These are phyloP conservation scores for Plantago coronopus DNA, from an alignment of 305 asterid genomes.

Conservation along the genomic window DNA sequence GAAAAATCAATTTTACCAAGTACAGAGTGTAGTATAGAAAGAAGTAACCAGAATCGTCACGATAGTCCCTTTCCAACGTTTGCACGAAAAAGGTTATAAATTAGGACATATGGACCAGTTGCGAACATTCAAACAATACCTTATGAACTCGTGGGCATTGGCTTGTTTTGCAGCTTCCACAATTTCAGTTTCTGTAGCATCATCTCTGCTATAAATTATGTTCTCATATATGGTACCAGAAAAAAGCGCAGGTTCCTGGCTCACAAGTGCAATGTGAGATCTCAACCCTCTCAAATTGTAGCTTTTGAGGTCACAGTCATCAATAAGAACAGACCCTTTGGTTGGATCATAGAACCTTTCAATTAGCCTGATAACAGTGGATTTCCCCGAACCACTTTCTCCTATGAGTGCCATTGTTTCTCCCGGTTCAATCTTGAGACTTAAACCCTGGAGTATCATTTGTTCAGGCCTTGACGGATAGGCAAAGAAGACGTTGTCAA, in stretches of 20 bases:
- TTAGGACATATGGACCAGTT: too few species aligned
- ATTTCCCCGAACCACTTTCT: conserved; percentile 60
- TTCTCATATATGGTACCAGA: conserved; percentile 48
- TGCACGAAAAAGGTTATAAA: too few species aligned
- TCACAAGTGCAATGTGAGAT: conserved; percentile 41
- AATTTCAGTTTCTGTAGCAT: conserved; percentile 43
- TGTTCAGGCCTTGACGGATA: conserved; percentile 47
- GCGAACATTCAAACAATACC: conserved; percentile 32
- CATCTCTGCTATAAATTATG: conserved; percentile 40
- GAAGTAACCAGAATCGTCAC: too few species aligned
- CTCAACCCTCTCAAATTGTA: conserved; percentile 45
- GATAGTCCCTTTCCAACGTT: too few species aligned
- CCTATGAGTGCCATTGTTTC: conserved; percentile 45
- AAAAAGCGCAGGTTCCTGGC: conserved; percentile 57
- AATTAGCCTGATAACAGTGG: conserved; percentile 42
- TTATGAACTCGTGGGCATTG: conserved; percentile 58
- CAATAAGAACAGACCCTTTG: conserved; percentile 40
- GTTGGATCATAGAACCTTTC: conserved; percentile 53
- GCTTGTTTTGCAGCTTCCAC: conserved; percentile 46
- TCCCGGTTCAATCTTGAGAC: conserved; percentile 40
- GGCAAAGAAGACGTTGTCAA: conserved; percentile 32
- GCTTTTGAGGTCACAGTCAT: conserved; percentile 36
- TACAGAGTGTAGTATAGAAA: too few species aligned
- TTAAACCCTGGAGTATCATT: conserved; percentile 37
- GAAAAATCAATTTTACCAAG: too few species aligned